Percentiles rank a stretch among this genome's conserved stretches.
These are phyloP conservation scores for Delitschia confertaspora DNA, from an alignment of 495 filamentous ascomycete genomes.

Conservation along the genomic window DNA sequence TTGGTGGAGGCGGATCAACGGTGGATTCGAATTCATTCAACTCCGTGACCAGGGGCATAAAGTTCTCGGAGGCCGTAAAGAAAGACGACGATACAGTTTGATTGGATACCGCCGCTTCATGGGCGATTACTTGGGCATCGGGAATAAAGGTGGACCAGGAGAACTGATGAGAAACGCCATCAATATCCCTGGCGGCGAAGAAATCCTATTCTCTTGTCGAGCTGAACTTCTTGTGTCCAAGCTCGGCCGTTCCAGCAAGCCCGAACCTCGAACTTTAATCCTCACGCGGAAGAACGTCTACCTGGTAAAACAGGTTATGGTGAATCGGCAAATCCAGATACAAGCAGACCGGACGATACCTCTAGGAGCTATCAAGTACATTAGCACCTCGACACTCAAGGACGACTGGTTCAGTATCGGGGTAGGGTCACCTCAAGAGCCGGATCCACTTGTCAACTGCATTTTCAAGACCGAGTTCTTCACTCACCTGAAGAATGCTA, in stretches of 20 bases:
- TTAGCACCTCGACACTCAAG: slow-evolving; percentile 66
- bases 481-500: slow-evolving; percentile 68
- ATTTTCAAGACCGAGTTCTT: slow-evolving; percentile 96
- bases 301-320: slow-evolving; percentile 72
- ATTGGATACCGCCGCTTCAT: slow-evolving; percentile 86
- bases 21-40: slow-evolving; percentile 78
- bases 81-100: slow-evolving; percentile 81
- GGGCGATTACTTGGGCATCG: slow-evolving; percentile 89
- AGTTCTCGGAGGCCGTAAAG: slow-evolving; percentile 75
- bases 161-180: slow-evolving; percentile 68
- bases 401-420: slow-evolving; percentile 97
- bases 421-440: slow-evolving; percentile 75
- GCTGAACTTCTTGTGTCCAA: slow-evolving; percentile 84
- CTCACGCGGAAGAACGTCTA: slow-evolving; percentile 81
- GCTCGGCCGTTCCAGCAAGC: slow-evolving; percentile 91
- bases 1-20: slow-evolving; percentile 85
- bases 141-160: slow-evolving; percentile 69
- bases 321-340: slow-evolving; percentile 74
- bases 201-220: slow-evolving; percentile 78
- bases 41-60: slow-evolving; percentile 84
- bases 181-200: slow-evolving; percentile 57
- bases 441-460: slow-evolving; percentile 86
- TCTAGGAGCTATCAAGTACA: slow-evolving; percentile 75
- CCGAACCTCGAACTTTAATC: slow-evolving; percentile 72
- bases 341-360: slow-evolving; percentile 71